Base-by-base conservation (phyloP, 2,329 filamentous ascomycete genomes). In the Alternaria panax region DNA sequence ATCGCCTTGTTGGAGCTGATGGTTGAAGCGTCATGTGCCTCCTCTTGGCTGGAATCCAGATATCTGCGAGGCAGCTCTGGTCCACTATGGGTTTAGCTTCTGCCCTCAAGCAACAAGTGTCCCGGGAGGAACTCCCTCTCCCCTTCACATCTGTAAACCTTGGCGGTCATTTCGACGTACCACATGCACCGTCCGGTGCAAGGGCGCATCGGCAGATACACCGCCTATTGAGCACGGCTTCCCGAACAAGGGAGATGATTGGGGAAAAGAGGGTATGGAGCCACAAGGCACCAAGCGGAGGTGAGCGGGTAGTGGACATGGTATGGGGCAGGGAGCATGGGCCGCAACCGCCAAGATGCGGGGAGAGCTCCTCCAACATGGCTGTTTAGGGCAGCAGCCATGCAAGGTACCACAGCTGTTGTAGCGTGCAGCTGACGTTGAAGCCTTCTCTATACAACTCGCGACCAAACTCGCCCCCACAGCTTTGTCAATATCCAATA, bases 341-440 rank as follows among this genome's bases (percentile, higher is more conserved):
- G 52, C 57, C 62, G 22, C 38, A 3, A 41, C 41, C 42, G 57
- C 62, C 60, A 56, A 62, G 63, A 61, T 72, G 71, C 70, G 71
- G 70, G 70, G 70, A 69, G 62, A 66, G 63, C 64, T 66, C 56
- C 59, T 45, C 56, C 56, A 54, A 55, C 57, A 60, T 43, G 54
- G 40, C 51, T 41, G 48, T 40, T 25, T 8, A 38, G n/a, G 43
- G 54, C 24, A 40, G 18, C 38, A 48, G 45, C 60, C 62, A 68
- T 69, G 69, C 69, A 72, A 71, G 68, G 68, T 64, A 69, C 65
- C 60, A 65, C 42, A 51, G 48, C 65, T 53, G 45, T 51, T 51
- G 58, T 47, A 56, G 54, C 58, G 42, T 20, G 42, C 63, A 62
- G 57, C 53, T 64, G 45, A 62, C 51, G n/a, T 34, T 42, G n/a